Percentiles rank a stretch among this genome's conserved stretches.
Evolutionary conservation across 768 basidiomycete species (phyloP).

Genomic region (Neoboletus subvelutipes): DNA sequence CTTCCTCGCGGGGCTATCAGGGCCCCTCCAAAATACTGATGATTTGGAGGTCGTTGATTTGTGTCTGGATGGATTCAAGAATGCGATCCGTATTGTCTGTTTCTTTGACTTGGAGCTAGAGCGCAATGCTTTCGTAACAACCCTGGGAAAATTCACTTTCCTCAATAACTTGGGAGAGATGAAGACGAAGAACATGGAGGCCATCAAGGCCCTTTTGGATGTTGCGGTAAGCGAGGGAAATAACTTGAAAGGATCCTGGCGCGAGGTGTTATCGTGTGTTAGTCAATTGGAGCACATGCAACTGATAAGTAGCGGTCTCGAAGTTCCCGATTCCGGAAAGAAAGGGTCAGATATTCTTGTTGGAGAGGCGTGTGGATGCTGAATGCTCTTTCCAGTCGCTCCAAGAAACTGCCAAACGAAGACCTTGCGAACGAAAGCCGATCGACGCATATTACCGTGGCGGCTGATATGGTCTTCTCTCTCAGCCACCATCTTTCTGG

Average conservation of each 20-base stretch:
- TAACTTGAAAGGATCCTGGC: slow-evolving; percentile 93
- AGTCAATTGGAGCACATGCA: slow-evolving; percentile 99
- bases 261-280: slow-evolving; percentile 93
- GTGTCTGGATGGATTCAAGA: slow-evolving; percentile 94
- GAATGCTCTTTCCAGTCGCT: slow-evolving; percentile 29
- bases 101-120: slow-evolving; percentile 97
- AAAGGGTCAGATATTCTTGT: slow-evolving; percentile 62
- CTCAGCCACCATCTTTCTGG: slow-evolving; percentile 92
- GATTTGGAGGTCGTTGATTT: slow-evolving; percentile 89
- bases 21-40: slow-evolving; percentile 91
- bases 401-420: slow-evolving; percentile 75
- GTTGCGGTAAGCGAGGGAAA: slow-evolving; percentile 97
- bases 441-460: slow-evolving; percentile 97
- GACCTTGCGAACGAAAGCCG: slow-evolving; percentile 96
- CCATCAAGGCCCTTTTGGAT: slow-evolving; percentile 92
- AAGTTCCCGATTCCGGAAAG: slow-evolving; percentile 73
- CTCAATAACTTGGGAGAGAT: slow-evolving; percentile 97
- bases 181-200: slow-evolving; percentile 99
- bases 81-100: slow-evolving; percentile 94
- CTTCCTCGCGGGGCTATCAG: slow-evolving; percentile 92
- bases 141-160: slow-evolving; percentile 95
- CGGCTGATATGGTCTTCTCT: slow-evolving; percentile 99
- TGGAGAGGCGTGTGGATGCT: slow-evolving; percentile 1
- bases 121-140: slow-evolving; percentile 98
- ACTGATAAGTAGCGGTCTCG: slow-evolving; percentile 87